Percentiles rank a stretch among this genome's conserved stretches.
Conservation (phyloP, 2,329 filamentous ascomycete genomes). For the Nothophoma quercina region DNA sequence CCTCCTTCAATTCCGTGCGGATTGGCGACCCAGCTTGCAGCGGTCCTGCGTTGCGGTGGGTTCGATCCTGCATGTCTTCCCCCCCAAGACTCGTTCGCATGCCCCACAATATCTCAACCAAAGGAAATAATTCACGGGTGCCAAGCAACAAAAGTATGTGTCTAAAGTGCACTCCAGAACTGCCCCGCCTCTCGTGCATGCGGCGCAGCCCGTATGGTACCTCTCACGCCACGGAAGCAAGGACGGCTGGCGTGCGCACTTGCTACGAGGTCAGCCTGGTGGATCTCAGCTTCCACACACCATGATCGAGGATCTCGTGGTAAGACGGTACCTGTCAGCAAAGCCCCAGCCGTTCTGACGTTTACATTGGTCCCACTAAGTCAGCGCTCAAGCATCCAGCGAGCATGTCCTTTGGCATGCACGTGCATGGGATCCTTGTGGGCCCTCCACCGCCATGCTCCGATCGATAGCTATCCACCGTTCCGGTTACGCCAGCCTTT, state of each 20-base stretch:
- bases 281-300: neutral
- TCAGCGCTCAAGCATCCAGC: neutral
- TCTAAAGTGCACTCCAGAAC: neutral
- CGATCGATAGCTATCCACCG: slow-evolving; percentile 3
- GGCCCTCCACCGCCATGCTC: slow-evolving; percentile 1
- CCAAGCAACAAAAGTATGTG: slow-evolving; percentile 1
- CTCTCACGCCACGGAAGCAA: neutral
- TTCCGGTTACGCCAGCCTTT: neutral
- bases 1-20: neutral
- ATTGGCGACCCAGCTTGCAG: slow-evolving; percentile 1
- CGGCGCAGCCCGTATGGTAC: neutral
- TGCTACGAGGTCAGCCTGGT: neutral
- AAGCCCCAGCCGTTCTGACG: neutral
- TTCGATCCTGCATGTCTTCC: slow-evolving; percentile 12
- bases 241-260: neutral
- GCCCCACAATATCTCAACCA: slow-evolving; percentile 9
- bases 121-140: neutral
- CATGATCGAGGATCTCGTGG: neutral
- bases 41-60: slow-evolving; percentile 1
- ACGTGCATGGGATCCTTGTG: neutral
- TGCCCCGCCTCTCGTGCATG: neutral
- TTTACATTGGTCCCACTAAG: neutral
- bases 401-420: neutral
- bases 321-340: slow-evolving; percentile 1
- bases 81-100: slow-evolving; percentile 18